Conservation (phyloP, 2,329 filamentous ascomycete genomes). For the Trichoderma gracile region DNA sequence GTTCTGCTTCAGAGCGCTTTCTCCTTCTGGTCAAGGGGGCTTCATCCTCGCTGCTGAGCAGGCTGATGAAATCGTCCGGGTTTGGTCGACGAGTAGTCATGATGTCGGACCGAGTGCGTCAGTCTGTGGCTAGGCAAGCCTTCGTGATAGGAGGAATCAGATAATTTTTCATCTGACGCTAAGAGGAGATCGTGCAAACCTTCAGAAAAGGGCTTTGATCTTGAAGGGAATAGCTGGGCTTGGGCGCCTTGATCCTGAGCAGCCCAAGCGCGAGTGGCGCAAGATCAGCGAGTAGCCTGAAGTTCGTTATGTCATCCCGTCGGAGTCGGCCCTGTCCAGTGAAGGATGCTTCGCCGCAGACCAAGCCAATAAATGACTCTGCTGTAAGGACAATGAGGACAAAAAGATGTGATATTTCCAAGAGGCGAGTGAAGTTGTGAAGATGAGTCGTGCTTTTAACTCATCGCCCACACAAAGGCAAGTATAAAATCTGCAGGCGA, state of each 20-base stretch:
- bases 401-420: not conserved
- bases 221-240: not conserved
- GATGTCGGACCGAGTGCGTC: not conserved
- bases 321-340: not conserved
- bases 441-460: too few species aligned
- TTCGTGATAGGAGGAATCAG: too few species aligned
- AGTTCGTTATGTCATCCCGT: not conserved
- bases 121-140: not conserved
- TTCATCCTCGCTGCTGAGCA: conserved; percentile 23
- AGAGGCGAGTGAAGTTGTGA: not conserved
- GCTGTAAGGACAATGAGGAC: not conserved
- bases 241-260: not conserved
- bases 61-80: conserved; percentile 23
- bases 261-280: conserved; percentile 2
- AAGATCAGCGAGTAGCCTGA: not conserved
- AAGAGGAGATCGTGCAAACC: not conserved
- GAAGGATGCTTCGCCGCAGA: not conserved
- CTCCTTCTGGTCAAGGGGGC: conserved; percentile 19
- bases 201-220: not conserved
- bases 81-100: conserved; percentile 19
- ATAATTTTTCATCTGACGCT: not conserved
- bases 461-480: not conserved
- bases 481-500: not conserved
- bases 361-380: not conserved
- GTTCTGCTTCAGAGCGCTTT: conserved; percentile 8